A percentile compares a stretch with the other conserved stretches of the same genome.
Evolutionary conservation across 371 early-diverging fungal genomes (phyloP).

Genomic region (Rhizopus delemar): DNA sequence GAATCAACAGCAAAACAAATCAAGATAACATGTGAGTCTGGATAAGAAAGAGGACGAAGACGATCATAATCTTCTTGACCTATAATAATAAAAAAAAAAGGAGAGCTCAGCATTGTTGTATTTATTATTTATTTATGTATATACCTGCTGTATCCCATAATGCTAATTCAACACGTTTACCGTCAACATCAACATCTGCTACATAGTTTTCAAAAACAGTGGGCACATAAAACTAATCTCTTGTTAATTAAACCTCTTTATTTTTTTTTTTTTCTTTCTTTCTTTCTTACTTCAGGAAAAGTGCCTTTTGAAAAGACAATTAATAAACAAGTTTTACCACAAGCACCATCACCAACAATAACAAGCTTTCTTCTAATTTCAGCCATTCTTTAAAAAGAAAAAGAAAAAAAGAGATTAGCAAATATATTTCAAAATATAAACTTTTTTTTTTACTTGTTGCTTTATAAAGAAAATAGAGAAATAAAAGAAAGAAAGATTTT

Average conservation of each 20-base stretch:
- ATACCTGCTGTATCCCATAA: slow-evolving; percentile 87
- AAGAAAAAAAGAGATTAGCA: slow-evolving; percentile 5
- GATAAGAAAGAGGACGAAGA: slow-evolving; percentile 80
- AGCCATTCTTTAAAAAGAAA: slow-evolving; percentile 26
- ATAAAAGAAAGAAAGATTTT: background rate
- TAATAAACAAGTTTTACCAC: slow-evolving; percentile 96
- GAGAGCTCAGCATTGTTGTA: background rate
- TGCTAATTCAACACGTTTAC: slow-evolving; percentile 77
- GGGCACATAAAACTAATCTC: slow-evolving; percentile 49
- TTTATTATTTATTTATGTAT: background rate
- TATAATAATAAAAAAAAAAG: slow-evolving; percentile 6
- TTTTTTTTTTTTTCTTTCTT: background rate
- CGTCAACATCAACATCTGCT: slow-evolving; percentile 74
- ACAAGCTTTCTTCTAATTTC: slow-evolving; percentile 93
- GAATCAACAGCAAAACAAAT: slow-evolving; percentile 82
- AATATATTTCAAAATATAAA: background rate
- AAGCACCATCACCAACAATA: slow-evolving; percentile 96
- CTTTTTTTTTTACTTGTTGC: too few species aligned
- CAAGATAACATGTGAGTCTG: slow-evolving; percentile 85
- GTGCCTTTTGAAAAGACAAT: slow-evolving; percentile 90
- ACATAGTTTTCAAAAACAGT: slow-evolving; percentile 87
- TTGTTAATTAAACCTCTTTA: background rate
- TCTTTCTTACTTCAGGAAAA: slow-evolving; percentile 79
- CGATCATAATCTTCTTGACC: slow-evolving; percentile 85
- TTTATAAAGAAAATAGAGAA: background rate